Evolutionary conservation across 805 yeast species (phyloP).

Genomic region (Starmerella floris): DNA sequence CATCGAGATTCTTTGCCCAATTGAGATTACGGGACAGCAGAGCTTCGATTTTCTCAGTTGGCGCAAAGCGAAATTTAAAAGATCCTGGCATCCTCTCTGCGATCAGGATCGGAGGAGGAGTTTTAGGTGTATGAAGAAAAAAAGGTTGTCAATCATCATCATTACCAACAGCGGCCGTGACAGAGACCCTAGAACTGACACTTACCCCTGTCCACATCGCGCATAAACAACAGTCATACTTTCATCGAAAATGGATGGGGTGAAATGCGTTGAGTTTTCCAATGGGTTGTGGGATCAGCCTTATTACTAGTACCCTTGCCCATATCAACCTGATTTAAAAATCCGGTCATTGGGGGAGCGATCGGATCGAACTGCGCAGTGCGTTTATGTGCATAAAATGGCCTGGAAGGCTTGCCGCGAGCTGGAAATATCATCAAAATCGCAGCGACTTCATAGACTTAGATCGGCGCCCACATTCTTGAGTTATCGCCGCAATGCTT

Average conservation of each 20-base stretch:
- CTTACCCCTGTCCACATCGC: too few relatives aligned
- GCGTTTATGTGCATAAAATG: too few relatives aligned
- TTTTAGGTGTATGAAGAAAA: background rate
- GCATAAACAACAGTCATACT: too few relatives aligned
- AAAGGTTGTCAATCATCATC: background rate
- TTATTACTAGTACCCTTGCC: background rate
- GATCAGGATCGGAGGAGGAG: background rate
- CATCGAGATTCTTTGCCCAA: constrained; percentile 37
- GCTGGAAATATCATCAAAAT: too few relatives aligned
- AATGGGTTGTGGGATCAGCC: background rate
- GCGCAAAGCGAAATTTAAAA: constrained; percentile 24
- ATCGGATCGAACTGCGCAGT: too few relatives aligned
- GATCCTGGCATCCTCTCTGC: constrained; percentile 7
- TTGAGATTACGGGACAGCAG: constrained; percentile 32
- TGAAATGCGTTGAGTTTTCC: background rate
- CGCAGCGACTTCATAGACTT: too few relatives aligned
- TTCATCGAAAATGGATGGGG: too few relatives aligned
- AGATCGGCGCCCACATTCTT: too few relatives aligned
- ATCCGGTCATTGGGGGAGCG: background rate
- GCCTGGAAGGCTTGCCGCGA: too few relatives aligned
- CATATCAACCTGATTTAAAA: background rate
- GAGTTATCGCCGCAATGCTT: too few relatives aligned
- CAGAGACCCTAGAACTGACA: too few relatives aligned
- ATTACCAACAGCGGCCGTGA: too few relatives aligned
- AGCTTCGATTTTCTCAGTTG: constrained; percentile 26